Percentiles rank a stretch among this genome's conserved stretches.
Conservation (phyloP, 2,329 filamentous ascomycete species). For the Phoma sp. region DNA sequence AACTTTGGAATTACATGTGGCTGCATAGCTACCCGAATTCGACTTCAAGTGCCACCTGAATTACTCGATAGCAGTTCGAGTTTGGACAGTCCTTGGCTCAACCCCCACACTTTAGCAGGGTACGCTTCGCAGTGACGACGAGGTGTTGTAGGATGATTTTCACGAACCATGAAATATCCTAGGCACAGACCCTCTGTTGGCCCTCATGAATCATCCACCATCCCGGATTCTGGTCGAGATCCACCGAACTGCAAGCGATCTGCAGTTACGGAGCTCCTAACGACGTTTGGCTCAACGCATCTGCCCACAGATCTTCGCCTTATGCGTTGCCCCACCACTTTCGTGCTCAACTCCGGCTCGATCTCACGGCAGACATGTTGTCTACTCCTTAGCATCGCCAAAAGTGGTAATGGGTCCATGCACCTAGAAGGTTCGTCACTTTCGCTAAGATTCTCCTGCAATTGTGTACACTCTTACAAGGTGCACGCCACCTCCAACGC, state of each 20-base stretch:
- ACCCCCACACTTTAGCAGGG: conserved; percentile 4
- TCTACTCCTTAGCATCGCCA: neutral
- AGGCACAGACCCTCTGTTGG: neutral
- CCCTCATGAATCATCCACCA: neutral
- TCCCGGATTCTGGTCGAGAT: conserved; percentile 8
- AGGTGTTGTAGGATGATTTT: neutral
- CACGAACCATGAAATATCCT: neutral
- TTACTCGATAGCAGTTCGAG: neutral
- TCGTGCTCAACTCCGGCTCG: too few relatives aligned
- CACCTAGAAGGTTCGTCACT: neutral
- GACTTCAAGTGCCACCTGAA: neutral
- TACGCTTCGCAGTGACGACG: neutral
- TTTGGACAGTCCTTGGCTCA: neutral
- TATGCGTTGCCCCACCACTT: neutral
- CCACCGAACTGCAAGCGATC: neutral
- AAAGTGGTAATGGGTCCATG: neutral
- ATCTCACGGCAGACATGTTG: neutral
- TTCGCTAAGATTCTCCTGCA: neutral
- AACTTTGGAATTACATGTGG: neutral
- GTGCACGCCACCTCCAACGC: neutral
- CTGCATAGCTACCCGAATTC: neutral
- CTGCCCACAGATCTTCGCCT: neutral
- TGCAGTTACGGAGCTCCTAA: neutral
- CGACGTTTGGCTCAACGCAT: neutral
- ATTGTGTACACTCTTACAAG: neutral